Evolutionary conservation across 306 rosid genomes (phyloP).

Genomic region (Cicer pinnatifidum): DNA sequence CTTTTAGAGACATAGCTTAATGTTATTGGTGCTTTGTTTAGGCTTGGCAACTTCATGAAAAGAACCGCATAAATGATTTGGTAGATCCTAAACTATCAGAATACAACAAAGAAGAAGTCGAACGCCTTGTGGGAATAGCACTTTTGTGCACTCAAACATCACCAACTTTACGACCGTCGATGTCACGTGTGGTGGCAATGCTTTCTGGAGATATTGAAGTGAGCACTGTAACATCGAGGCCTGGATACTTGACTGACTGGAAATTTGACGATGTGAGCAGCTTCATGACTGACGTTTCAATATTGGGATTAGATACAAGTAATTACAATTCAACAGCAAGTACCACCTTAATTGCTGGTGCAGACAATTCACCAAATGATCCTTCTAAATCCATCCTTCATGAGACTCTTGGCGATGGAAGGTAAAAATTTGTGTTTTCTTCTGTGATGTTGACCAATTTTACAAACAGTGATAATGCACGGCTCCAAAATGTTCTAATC

Average conservation of each 20-base stretch:
- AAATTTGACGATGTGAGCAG: conserved; percentile 55
- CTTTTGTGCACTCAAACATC: conserved; percentile 72
- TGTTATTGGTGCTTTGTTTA: conserved; percentile 34
- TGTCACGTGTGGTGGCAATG: conserved; percentile 83
- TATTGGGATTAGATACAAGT: conserved; percentile 46
- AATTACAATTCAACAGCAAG: conserved; percentile 42
- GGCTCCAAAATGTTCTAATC: not conserved
- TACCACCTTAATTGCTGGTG: conserved; percentile 47
- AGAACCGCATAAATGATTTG: conserved; percentile 48
- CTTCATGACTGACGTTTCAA: conserved; percentile 34
- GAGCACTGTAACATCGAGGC: conserved; percentile 55
- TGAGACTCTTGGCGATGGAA: conserved; percentile 42
- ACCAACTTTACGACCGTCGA: conserved; percentile 61
- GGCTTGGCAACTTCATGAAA: conserved; percentile 77
- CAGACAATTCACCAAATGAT: conserved; percentile 36
- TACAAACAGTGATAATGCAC: not conserved
- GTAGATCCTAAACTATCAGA: conserved; percentile 54
- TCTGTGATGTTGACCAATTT: not conserved
- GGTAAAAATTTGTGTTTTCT: conserved; percentile 40
- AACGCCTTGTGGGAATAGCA: conserved; percentile 56
- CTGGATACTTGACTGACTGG: conserved; percentile 75
- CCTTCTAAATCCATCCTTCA: conserved; percentile 44
- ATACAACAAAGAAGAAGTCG: conserved; percentile 56
- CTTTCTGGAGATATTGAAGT: conserved; percentile 71
- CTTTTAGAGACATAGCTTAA: not conserved